Percentiles rank a stretch among this genome's conserved stretches.
Evolutionary conservation across 495 filamentous ascomycete species (phyloP).

Genomic region (Neurospora hispaniola): DNA sequence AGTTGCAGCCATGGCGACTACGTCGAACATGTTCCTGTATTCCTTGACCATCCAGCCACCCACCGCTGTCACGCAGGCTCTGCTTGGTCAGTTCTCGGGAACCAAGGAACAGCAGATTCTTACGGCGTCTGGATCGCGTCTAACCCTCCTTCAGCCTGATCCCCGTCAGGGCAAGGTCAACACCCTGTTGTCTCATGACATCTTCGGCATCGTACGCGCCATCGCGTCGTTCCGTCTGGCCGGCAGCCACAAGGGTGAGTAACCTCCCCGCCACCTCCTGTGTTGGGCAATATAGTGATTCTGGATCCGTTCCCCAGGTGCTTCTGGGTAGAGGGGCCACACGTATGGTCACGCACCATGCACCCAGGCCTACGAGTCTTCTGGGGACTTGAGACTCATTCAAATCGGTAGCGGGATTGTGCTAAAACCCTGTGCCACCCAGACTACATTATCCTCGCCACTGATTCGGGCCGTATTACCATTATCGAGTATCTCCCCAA

Average conservation of each 20-base stretch:
- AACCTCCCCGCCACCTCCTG: slow-evolving; percentile 15
- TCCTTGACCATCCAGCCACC: slow-evolving; percentile 88
- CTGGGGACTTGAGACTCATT: slow-evolving; percentile 3
- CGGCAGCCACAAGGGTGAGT: slow-evolving; percentile 94
- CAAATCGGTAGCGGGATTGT: slow-evolving; percentile 27
- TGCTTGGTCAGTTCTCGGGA: slow-evolving; percentile 87
- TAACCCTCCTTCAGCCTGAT: slow-evolving; percentile 81
- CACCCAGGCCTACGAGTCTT: slow-evolving; percentile 16
- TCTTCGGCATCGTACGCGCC: slow-evolving; percentile 87
- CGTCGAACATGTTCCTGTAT: slow-evolving; percentile 96
- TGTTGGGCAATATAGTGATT: slow-evolving; percentile 82
- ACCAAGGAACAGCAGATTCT: slow-evolving; percentile 95
- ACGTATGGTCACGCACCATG: not conserved
- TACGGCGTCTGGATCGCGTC: slow-evolving; percentile 79
- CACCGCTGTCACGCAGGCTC: slow-evolving; percentile 76
- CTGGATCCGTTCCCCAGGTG: slow-evolving; percentile 52
- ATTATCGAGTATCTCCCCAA: slow-evolving; percentile 86
- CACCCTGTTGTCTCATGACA: slow-evolving; percentile 78
- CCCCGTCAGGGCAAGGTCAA: slow-evolving; percentile 74
- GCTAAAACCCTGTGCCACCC: slow-evolving; percentile 45
- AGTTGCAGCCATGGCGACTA: slow-evolving; percentile 71
- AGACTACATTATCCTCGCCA: slow-evolving; percentile 96
- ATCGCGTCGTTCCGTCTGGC: slow-evolving; percentile 83
- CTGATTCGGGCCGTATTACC: slow-evolving; percentile 89
- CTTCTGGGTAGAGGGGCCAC: slow-evolving; percentile 22